A percentile compares a stretch with the other conserved stretches of the same genome.
phyloP scores from a whole-genome alignment of 352 stramenopile genomes.

The Pythium guiyangense region DNA sequence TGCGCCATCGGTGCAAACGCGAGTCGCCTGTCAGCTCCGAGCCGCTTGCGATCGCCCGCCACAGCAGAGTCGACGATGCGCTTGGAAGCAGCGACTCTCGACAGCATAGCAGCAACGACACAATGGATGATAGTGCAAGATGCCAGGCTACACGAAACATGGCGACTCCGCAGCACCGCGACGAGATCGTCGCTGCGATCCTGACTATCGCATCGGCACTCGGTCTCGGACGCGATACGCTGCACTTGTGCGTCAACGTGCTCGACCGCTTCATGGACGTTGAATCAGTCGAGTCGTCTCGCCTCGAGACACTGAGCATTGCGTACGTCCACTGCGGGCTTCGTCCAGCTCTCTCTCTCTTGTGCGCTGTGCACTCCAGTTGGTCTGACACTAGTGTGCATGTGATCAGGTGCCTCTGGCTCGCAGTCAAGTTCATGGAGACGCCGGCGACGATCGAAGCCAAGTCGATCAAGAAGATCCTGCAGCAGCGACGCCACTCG shows the following conservation, averaged over 20 bases:
- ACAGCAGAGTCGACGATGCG: not conserved
- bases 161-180: conserved; percentile 35
- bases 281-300: conserved; percentile 15
- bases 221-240: conserved; percentile 47
- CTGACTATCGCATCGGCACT: conserved; percentile 62
- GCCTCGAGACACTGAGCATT: conserved; percentile 55
- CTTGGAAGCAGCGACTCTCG: not conserved
- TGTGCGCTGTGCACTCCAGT: not conserved
- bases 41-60: not conserved
- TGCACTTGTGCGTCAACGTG: conserved; percentile 54
- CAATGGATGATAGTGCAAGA: conserved; percentile 1
- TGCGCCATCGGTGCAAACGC: not conserved
- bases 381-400: not conserved
- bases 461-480: conserved; percentile 58
- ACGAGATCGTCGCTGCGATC: conserved; percentile 62
- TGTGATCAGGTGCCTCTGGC: conserved; percentile 49
- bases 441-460: conserved; percentile 47
- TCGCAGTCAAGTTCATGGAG: conserved; percentile 71
- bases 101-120: not conserved
- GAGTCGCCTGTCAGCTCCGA: not conserved
- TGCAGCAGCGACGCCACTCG: conserved; percentile 48
- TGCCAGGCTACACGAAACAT: conserved; percentile 12
- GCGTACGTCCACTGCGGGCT: conserved; percentile 26
- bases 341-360: not conserved
- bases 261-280: conserved; percentile 44